Evolutionary conservation across 768 basidiomycete genomes (phyloP).

Genomic region (Agrocybe praecox): DNA sequence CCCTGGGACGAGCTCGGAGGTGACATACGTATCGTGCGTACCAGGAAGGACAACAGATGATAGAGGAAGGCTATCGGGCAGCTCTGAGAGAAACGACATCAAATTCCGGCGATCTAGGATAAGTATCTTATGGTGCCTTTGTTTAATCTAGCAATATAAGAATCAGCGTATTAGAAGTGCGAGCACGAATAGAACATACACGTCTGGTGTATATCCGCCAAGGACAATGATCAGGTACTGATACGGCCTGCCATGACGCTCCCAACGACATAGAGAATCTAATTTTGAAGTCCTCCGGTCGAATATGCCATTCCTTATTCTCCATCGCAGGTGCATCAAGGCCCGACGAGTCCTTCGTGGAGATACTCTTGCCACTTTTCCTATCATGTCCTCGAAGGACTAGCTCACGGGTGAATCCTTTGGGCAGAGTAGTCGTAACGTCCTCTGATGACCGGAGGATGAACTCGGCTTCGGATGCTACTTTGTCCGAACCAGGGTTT

Average conservation of each 20-base stretch:
- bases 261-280: conserved; percentile 29
- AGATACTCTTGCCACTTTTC: not conserved
- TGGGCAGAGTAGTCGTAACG: conserved; percentile 19
- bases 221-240: conserved; percentile 44
- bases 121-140: conserved; percentile 46
- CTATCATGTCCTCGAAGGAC: conserved; percentile 7
- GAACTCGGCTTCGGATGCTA: conserved; percentile 9
- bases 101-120: conserved; percentile 64
- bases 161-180: not conserved
- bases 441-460: conserved; percentile 17
- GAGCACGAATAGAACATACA: conserved; percentile 35
- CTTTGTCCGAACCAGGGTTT: not conserved
- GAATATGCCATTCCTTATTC: conserved; percentile 24
- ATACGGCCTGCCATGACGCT: conserved; percentile 49
- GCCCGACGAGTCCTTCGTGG: not conserved
- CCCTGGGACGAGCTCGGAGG: not conserved
- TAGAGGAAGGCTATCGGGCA: conserved; percentile 69
- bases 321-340: conserved; percentile 2
- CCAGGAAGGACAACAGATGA: conserved; percentile 83
- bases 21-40: conserved; percentile 72
- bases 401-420: conserved; percentile 18
- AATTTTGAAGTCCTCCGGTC: conserved; percentile 26
- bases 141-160: conserved; percentile 40
- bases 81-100: conserved; percentile 53
- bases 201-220: conserved; percentile 61